Conservation (phyloP, 2,329 filamentous ascomycete genomes). For the Botryotinia calthae region DNA sequence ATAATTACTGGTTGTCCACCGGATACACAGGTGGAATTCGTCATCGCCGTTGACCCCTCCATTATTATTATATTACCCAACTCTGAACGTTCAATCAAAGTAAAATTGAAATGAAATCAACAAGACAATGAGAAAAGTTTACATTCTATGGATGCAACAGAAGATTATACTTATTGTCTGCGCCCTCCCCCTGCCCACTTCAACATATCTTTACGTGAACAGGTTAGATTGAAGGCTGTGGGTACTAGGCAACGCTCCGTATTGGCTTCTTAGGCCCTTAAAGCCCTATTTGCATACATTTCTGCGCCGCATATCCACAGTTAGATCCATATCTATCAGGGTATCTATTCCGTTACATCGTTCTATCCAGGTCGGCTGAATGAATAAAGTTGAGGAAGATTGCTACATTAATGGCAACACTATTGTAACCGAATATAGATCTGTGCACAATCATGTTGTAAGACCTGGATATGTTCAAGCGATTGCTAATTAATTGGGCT, state of each 20-base stretch:
- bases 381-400: neutral
- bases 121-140: neutral
- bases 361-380: neutral
- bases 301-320: constrained; percentile 10
- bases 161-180: neutral
- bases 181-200: neutral
- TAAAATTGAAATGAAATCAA: neutral
- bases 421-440: neutral
- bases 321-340: constrained; percentile 1
- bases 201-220: constrained; percentile 11
- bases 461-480: neutral
- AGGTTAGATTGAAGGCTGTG: constrained; percentile 7
- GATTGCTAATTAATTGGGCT: neutral
- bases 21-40: constrained; percentile 17
- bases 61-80: neutral
- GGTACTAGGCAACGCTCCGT: neutral
- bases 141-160: neutral
- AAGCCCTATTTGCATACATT: constrained; percentile 5
- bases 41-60: neutral
- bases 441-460: neutral
- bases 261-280: neutral
- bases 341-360: neutral
- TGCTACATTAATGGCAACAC: neutral
- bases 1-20: constrained; percentile 13
- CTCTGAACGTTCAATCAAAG: neutral